Conservation (phyloP, 2,329 filamentous ascomycete species). For the Drechmeria coniospora region DNA sequence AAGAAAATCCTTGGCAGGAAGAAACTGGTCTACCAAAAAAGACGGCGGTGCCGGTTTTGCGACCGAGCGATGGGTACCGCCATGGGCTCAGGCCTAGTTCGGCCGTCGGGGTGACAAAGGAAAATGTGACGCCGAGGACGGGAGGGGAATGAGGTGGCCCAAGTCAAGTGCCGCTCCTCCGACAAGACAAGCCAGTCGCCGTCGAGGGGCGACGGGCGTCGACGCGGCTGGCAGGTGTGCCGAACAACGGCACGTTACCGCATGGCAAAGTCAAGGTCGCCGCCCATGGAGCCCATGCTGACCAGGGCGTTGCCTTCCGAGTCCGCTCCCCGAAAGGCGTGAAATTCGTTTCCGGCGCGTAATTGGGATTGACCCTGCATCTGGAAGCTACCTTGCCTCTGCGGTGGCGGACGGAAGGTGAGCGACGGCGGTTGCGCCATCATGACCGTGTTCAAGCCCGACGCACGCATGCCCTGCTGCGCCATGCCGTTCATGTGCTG, state of each 20-base stretch:
- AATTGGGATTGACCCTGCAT: constrained; percentile 14
- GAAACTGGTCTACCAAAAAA: too few relatives aligned
- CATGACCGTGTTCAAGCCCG: constrained; percentile 10
- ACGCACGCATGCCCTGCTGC: constrained; percentile 10
- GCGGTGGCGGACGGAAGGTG: constrained; percentile 10
- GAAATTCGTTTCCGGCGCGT: constrained; percentile 25
- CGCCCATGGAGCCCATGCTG: constrained; percentile 13
- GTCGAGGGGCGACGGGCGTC: not conserved
- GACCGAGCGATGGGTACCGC: too few relatives aligned
- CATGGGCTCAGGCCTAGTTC: too few relatives aligned
- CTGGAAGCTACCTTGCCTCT: constrained; percentile 18
- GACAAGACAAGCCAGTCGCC: too few relatives aligned
- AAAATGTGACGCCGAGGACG: too few relatives aligned
- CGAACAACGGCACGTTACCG: constrained; percentile 1
- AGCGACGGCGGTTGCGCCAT: constrained; percentile 15
- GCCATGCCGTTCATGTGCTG: constrained; percentile 13
- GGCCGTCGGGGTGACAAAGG: too few relatives aligned
- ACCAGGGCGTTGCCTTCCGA: constrained; percentile 17
- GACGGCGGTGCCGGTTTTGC: too few relatives aligned
- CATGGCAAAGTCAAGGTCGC: constrained; percentile 13
- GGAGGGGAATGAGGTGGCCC: too few relatives aligned
- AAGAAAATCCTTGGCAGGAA: too few relatives aligned
- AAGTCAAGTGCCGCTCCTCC: too few relatives aligned
- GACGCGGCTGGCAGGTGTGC: not conserved
- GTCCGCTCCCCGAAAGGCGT: constrained; percentile 29